These are phyloP conservation scores for Cercospora sesami DNA, from an alignment of 2,329 filamentous ascomycete species.

Conservation along the genomic window DNA sequence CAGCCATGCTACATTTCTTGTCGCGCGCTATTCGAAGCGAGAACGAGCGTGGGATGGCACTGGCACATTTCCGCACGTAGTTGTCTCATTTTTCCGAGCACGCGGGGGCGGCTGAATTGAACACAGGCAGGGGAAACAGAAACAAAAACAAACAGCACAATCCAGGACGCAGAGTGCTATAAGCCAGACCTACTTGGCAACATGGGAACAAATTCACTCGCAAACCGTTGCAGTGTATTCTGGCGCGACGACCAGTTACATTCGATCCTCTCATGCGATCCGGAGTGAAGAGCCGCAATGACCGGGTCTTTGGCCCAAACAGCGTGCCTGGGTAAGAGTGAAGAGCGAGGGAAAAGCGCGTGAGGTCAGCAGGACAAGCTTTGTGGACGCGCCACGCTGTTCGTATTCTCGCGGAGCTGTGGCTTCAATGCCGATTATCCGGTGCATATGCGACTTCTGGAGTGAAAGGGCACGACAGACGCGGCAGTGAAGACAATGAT, in stretches of 20 bases:
- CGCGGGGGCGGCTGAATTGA: not conserved
- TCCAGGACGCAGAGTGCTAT: not conserved
- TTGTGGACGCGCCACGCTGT: not conserved
- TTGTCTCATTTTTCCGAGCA: not conserved
- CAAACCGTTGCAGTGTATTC: not conserved
- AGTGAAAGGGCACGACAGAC: not conserved
- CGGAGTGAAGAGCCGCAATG: not conserved
- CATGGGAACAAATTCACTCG: not conserved
- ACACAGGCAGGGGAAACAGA: not conserved
- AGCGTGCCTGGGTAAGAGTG: not conserved
- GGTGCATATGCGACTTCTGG: not conserved
- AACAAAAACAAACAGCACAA: not conserved
- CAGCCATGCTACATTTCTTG: not conserved
- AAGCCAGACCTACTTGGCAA: not conserved
- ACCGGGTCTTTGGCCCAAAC: not conserved
- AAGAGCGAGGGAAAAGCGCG: not conserved
- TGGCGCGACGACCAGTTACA: not conserved
- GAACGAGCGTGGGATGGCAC: not conserved
- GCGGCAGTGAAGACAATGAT: not conserved
- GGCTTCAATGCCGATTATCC: not conserved
- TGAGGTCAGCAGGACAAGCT: not conserved
- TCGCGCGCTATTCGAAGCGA: not conserved
- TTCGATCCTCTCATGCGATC: not conserved
- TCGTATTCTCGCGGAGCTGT: not conserved
- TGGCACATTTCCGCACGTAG: not conserved